Base-by-base conservation (phyloP, 2,329 filamentous ascomycete genomes). In the Scedosporium boydii region DNA sequence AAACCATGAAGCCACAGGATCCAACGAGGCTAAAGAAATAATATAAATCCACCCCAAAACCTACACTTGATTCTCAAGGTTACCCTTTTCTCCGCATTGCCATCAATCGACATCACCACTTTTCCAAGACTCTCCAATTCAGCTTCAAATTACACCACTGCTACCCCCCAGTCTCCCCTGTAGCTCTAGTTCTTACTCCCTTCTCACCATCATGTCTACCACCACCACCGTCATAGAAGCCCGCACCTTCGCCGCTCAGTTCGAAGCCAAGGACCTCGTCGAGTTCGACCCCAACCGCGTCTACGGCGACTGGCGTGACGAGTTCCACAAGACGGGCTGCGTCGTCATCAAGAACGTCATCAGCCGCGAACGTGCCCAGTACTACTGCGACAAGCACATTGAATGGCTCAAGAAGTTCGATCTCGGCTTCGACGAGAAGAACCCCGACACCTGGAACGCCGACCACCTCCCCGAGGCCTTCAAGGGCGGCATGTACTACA, bases 401-500 rank as follows among this genome's bases (percentile, higher is more conserved):
- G 67, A 76, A 59, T 80, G 77, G 76, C 68, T 78, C 6, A 70
- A 76, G 59, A 74, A 72, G 2, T 79, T 78, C 56, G 69, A 69
- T 0, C 69, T 73, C 2, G 76, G 74, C 2, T 78, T 78, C 58
- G 58, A 59, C 23, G 58, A 59, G 41, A 71, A 75, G 6, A 69
- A 76, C 63, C 66, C 69, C 6, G 64, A 60, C 6, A 80, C 78
- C 7, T 80, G 76, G 76, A 76, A 71, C 1, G 69, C 70, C 4
- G 75, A 78, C 5, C 72, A 79, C 63, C 70, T 81, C 1, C 78
- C 78, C 1, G 69, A 73, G 7, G 70, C 69, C 66, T 73, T 74
- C 68, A 79, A 80, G 64, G 74, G 74, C 56, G 76, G 77, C 61
- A 78, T 78, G 72, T 79, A 77, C 67, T 71, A 71, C 29, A 65